Evolutionary conservation across 202 grass and related monocot species (phyloP).

Genomic region (Digitaria exilis): DNA sequence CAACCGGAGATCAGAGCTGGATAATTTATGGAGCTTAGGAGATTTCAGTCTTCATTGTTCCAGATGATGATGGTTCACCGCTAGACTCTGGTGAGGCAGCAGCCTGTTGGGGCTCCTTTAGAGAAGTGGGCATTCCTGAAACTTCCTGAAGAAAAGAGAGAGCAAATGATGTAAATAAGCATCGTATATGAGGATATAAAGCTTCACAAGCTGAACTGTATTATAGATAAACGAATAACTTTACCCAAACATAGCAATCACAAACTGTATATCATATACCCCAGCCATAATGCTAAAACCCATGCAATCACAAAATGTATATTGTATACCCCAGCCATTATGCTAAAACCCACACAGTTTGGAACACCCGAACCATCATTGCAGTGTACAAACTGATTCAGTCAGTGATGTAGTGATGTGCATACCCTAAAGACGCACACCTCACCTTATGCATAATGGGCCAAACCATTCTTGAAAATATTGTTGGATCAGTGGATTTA

Average conservation of each 20-base stretch:
- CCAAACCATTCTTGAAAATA: too few relatives aligned
- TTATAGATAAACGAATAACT: neutral
- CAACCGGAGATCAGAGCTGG: neutral
- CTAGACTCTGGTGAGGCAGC: slow-evolving; percentile 65
- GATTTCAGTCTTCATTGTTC: slow-evolving; percentile 61
- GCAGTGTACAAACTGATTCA: neutral
- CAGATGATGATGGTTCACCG: slow-evolving; percentile 82
- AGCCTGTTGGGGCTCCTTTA: slow-evolving; percentile 65
- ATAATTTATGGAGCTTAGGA: slow-evolving; percentile 31
- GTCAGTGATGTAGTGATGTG: neutral
- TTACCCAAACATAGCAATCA: slow-evolving; percentile 8
- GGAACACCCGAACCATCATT: neutral
- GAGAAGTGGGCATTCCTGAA: slow-evolving; percentile 76
- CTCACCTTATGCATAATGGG: neutral
- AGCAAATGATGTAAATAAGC: slow-evolving; percentile 18
- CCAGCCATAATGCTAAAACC: neutral
- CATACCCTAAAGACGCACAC: neutral
- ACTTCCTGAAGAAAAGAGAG: slow-evolving; percentile 58
- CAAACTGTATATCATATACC: neutral
- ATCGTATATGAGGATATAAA: neutral
- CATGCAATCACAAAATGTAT: neutral
- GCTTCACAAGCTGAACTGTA: neutral
- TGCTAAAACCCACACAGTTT: neutral
- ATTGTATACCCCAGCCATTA: neutral
- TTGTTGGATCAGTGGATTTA: too few relatives aligned